These are phyloP conservation scores for Sutorius australiensis DNA, from an alignment of 768 basidiomycete species.

Conservation along the genomic window DNA sequence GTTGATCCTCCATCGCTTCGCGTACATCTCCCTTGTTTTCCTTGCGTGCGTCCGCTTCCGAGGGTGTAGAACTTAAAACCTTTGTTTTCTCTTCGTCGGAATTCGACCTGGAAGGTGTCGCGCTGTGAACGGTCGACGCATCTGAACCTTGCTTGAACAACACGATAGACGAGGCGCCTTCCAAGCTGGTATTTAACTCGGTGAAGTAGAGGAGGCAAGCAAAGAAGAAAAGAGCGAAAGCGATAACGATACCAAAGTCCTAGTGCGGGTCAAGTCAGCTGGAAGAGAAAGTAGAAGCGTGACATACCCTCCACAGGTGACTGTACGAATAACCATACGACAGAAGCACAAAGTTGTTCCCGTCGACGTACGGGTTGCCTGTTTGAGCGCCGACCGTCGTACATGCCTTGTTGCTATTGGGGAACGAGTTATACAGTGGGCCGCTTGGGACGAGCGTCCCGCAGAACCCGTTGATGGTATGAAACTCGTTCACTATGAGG, in stretches of 20 bases:
- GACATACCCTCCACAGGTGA: constrained; percentile 48
- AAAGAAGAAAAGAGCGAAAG: constrained; percentile 60
- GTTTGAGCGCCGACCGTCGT: constrained; percentile 61
- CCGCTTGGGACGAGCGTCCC: constrained; percentile 59
- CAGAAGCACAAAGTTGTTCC: constrained; percentile 51
- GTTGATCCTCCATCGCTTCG: constrained; percentile 35
- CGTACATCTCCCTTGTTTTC: constrained; percentile 20
- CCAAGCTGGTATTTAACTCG: constrained; percentile 44
- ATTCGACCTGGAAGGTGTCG: constrained; percentile 11
- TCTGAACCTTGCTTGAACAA: constrained; percentile 64
- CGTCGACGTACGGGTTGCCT: constrained; percentile 59
- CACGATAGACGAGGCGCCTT: constrained; percentile 41
- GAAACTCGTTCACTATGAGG: constrained; percentile 80
- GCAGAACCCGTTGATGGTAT: constrained; percentile 58
- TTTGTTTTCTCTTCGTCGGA: constrained; percentile 31
- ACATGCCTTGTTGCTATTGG: constrained; percentile 70
- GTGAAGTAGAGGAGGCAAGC: constrained; percentile 53
- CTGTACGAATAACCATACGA: constrained; percentile 39
- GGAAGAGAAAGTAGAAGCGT: neutral
- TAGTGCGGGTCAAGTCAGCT: constrained; percentile 19
- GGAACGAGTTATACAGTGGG: constrained; percentile 54
- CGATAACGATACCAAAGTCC: constrained; percentile 69
- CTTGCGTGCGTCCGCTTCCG: constrained; percentile 4
- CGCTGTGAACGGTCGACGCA: constrained; percentile 1
- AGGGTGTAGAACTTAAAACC: constrained; percentile 1